Percentiles rank a stretch among this genome's conserved stretches.
Conservation (phyloP, 345 rosid species). For the Dipteronia sinensis region DNA sequence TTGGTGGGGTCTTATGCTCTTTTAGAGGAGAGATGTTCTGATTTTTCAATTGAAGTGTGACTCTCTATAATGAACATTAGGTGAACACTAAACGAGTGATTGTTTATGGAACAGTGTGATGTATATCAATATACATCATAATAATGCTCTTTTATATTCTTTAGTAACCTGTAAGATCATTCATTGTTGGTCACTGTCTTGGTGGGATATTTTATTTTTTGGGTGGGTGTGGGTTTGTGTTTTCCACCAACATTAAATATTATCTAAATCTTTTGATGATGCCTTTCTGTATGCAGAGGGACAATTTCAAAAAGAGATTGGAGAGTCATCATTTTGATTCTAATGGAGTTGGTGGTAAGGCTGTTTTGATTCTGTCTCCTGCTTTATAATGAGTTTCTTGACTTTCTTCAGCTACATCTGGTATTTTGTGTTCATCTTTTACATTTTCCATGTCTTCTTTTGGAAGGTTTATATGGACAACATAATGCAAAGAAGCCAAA, state of each 20-base stretch:
- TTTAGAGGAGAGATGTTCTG: not conserved
- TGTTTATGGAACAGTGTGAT: not conserved
- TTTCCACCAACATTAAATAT: not conserved
- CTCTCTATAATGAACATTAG: not conserved
- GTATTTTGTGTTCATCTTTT: constrained; percentile 24
- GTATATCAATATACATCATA: not conserved
- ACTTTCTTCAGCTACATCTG: constrained; percentile 11
- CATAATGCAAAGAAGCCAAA: constrained; percentile 76
- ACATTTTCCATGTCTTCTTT: constrained; percentile 32
- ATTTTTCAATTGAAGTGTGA: not conserved
- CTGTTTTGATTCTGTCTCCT: constrained; percentile 24
- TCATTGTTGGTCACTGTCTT: not conserved
- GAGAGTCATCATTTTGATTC: constrained; percentile 74
- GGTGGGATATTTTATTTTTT: not conserved
- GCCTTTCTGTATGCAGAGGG: constrained; percentile 57
- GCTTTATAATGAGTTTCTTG: constrained; percentile 21
- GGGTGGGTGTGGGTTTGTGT: constrained; percentile 5
- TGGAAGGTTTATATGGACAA: constrained; percentile 69
- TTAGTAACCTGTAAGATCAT: not conserved
- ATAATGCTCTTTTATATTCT: not conserved
- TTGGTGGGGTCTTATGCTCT: not conserved
- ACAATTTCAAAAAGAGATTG: constrained; percentile 69
- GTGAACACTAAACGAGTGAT: not conserved
- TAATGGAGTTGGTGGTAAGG: constrained; percentile 69
- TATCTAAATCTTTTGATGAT: constrained; percentile 4